phyloP scores from a whole-genome alignment of 2,329 filamentous ascomycete genomes.

The Bipolaris sorokiniana region DNA sequence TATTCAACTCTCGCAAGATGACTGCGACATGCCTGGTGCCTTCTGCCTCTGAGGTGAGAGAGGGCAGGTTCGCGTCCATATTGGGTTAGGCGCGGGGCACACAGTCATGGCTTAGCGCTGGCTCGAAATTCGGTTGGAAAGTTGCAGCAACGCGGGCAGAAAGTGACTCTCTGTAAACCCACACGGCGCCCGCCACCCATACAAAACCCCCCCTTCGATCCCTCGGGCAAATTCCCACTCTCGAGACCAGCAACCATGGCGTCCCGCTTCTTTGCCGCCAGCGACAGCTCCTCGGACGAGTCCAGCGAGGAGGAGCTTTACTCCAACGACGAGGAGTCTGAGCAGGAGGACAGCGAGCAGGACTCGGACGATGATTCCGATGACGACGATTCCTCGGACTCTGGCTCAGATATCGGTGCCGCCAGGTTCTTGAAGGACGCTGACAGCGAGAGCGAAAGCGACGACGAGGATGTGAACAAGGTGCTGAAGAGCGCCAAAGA shows the following conservation, averaged over 20 bases:
- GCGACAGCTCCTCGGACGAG: constrained; percentile 95
- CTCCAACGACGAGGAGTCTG: constrained; percentile 70
- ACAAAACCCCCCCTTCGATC: constrained; percentile 17
- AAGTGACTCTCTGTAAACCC: constrained; percentile 22
- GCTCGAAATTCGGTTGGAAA: constrained; percentile 30
- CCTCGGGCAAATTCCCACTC: constrained; percentile 34
- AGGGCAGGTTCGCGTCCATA: constrained; percentile 11
- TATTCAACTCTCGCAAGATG: too few species aligned
- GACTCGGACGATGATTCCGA: constrained; percentile 65
- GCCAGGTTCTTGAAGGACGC: constrained; percentile 82
- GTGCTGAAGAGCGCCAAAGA: constrained; percentile 98
- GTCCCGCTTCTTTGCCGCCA: constrained; percentile 96
- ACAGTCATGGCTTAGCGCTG: constrained; percentile 23
- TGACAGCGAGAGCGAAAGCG: constrained; percentile 78
- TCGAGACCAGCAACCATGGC: constrained; percentile 41
- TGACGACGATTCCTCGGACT: constrained; percentile 61
- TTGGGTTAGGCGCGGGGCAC: constrained; percentile 22
- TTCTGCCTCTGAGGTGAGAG: not conserved
- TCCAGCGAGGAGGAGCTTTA: constrained; percentile 95
- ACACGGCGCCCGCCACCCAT: constrained; percentile 29
- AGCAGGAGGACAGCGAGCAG: constrained; percentile 55
- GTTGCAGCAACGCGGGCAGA: constrained; percentile 19
- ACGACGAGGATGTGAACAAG: constrained; percentile 83
- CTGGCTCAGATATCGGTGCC: constrained; percentile 70
- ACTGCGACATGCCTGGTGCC: not conserved